Percentiles rank a stretch among this genome's conserved stretches.
Conservation (phyloP, 805 yeast genomes). For the Candida ulmi region DNA sequence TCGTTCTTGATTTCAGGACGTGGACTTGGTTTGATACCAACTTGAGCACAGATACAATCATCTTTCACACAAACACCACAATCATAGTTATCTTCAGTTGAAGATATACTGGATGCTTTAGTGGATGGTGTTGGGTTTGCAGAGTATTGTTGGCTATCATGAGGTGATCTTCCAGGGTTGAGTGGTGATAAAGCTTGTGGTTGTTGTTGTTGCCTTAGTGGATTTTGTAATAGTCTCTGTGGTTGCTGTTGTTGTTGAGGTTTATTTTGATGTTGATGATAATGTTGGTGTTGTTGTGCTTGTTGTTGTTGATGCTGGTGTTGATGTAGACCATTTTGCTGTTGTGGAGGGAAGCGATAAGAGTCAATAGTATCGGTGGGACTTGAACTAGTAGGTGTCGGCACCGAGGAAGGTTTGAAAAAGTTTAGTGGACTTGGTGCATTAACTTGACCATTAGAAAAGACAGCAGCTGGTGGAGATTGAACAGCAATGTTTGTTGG, state of each 20-base stretch:
- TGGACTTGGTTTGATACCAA: constrained; percentile 22
- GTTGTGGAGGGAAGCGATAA: constrained; percentile 5
- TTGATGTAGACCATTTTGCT: neutral
- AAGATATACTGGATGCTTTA: constrained; percentile 16
- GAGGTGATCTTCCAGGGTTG: constrained; percentile 43
- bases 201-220: constrained; percentile 3
- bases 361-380: constrained; percentile 5
- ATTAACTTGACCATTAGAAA: constrained; percentile 19
- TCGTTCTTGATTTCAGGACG: constrained; percentile 9
- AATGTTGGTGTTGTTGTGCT: neutral
- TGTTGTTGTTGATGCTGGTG: constrained; percentile 4
- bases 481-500: constrained; percentile 4
- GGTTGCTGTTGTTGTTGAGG: constrained; percentile 9
- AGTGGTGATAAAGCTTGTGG: constrained; percentile 25
- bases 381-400: constrained; percentile 20
- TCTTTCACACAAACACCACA: constrained; percentile 70
- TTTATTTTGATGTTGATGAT: constrained; percentile 1
- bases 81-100: constrained; percentile 25
- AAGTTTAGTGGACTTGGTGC: constrained; percentile 31
- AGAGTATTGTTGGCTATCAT: constrained; percentile 7
- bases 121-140: constrained; percentile 14
- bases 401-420: constrained; percentile 41
- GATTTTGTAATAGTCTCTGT: constrained; percentile 1
- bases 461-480: constrained; percentile 20
- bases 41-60: constrained; percentile 57